Evolutionary conservation across 2,329 filamentous ascomycete species (phyloP), one percentile per base, ranked within the genome.

Genomic region (Rachicladosporium sp.): DNA sequence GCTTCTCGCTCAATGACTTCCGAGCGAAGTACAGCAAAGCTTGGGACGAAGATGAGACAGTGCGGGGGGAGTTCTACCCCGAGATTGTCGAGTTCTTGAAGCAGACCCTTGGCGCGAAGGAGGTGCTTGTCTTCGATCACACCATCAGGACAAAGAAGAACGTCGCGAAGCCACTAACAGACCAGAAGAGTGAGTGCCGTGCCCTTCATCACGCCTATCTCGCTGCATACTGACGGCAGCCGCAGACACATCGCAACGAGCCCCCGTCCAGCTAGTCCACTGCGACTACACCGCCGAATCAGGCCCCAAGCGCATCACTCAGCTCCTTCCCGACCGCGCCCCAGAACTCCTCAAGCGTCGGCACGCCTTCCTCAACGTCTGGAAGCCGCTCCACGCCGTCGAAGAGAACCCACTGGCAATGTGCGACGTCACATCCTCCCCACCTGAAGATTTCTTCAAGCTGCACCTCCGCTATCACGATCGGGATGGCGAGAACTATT

Each of bases 321-420:
- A 66, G 46, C 63, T 71, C 29, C 56, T 70, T 5, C 60, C 61
- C 1, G 56, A 62, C 4, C 65, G 69, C 40, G 66, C 65, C 0
- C 51, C 58, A 3, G 46, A 54, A 19, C 57, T 71, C 0, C 57
- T 70, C 4, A 52, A 59, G 11, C 61, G 63, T 4, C 63, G 68
- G 4, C 61, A 64, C 38, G 65, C 68, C 23, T 70, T 71, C 43
- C 64, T 70, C 53, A 71, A 71, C 38, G 65, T 71, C 29, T 71
- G 67, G 67, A 66, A 69, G 19, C 67, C 67, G 0, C 59, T 71
- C 13, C 48, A 50, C 35, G 40, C 59, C 8, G 62, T 65, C 15
- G 58, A 64, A 44, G 62, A 65, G 40, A 56, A 58, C 9, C 62
- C 61, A 1, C 49, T 65, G 4, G 60, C 61, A 6, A 64, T 64